Percentiles rank a stretch among this genome's conserved stretches.
These are phyloP conservation scores for Lizonia empirigonia DNA, from an alignment of 2,329 filamentous ascomycete genomes.

Conservation along the genomic window DNA sequence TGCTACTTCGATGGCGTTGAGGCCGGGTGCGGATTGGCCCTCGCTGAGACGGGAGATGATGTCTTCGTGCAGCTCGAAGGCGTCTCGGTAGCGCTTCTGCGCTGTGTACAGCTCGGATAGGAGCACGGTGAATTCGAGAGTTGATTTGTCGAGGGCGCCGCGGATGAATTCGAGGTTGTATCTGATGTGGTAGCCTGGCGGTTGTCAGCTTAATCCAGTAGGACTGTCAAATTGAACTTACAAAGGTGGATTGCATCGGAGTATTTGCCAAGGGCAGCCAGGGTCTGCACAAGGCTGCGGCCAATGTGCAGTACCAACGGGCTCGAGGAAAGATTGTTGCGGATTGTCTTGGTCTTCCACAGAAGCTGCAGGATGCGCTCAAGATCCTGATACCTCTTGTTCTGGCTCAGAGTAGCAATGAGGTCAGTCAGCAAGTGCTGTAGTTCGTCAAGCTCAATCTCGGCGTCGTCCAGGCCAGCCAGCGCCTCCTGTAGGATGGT, in stretches of 20 bases:
- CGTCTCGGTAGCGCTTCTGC: slow-evolving; percentile 27
- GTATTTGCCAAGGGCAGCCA: slow-evolving; percentile 23
- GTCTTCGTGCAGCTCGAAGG: slow-evolving; percentile 32
- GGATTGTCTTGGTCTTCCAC: slow-evolving; percentile 37
- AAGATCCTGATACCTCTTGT: slow-evolving; percentile 51
- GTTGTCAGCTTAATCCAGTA: not conserved
- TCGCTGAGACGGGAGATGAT: slow-evolving; percentile 26
- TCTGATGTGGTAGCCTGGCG: slow-evolving; percentile 25
- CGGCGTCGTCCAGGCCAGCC: slow-evolving; percentile 41
- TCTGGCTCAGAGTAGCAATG: slow-evolving; percentile 50
- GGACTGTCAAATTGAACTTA: no score
- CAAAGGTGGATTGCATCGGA: slow-evolving; percentile 29
- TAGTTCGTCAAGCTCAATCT: slow-evolving; percentile 49
- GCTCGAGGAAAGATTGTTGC: slow-evolving; percentile 28
- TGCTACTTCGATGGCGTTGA: slow-evolving; percentile 17
- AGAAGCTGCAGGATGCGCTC: slow-evolving; percentile 43
- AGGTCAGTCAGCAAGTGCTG: slow-evolving; percentile 50
- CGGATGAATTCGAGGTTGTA: slow-evolving; percentile 31
- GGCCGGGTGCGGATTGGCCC: slow-evolving; percentile 21
- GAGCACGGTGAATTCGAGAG: slow-evolving; percentile 27
- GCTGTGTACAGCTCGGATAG: slow-evolving; percentile 29
- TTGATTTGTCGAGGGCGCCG: slow-evolving; percentile 25
- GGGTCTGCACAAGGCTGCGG: slow-evolving; percentile 30
- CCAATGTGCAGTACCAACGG: slow-evolving; percentile 30
- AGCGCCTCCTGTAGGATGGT: slow-evolving; percentile 49